These are phyloP conservation scores for Hortiboletus rubellus DNA, from an alignment of 1,284 basidiomycete genomes.

Conservation along the genomic window DNA sequence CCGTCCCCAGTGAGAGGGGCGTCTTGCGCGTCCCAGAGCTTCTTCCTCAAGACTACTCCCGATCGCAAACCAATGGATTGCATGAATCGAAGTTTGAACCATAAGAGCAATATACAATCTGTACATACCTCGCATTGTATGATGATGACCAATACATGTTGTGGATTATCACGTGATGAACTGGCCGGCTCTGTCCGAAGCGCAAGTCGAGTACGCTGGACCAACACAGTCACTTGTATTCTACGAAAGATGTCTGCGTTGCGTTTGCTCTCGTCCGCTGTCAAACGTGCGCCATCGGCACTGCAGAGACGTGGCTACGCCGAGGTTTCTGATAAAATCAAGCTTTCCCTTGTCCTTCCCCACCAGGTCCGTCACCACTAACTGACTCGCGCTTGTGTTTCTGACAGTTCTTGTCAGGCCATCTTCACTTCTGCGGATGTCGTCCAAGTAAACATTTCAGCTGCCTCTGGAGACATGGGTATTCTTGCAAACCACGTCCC, in stretches of 20 bases:
- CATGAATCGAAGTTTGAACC: slow-evolving; percentile 31
- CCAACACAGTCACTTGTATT: background rate
- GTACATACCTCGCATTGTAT: slow-evolving; percentile 9
- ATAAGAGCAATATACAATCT: background rate
- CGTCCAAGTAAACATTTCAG: slow-evolving; percentile 91
- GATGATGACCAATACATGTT: background rate
- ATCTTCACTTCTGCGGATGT: slow-evolving; percentile 88
- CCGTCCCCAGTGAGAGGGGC: slow-evolving; percentile 62
- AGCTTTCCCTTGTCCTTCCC: slow-evolving; percentile 87
- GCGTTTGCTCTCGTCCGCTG: slow-evolving; percentile 64
- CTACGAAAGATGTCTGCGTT: slow-evolving; percentile 64
- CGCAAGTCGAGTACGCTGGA: background rate
- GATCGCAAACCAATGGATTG: slow-evolving; percentile 27
- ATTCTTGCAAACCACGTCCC: slow-evolving; percentile 97
- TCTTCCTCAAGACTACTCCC: slow-evolving; percentile 56
- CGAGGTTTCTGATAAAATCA: slow-evolving; percentile 83
- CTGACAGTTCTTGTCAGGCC: slow-evolving; percentile 51
- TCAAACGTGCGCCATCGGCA: slow-evolving; percentile 57
- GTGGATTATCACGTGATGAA: slow-evolving; percentile 24
- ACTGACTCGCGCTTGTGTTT: slow-evolving; percentile 3
- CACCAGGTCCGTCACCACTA: slow-evolving; percentile 72
- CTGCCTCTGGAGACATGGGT: slow-evolving; percentile 97
- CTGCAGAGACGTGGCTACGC: slow-evolving; percentile 82
- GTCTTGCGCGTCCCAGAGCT: slow-evolving; percentile 62
- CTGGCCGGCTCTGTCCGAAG: slow-evolving; percentile 32